Conservation (phyloP, 176 grass and related monocot species). For the Saccharum spontaneum region DNA sequence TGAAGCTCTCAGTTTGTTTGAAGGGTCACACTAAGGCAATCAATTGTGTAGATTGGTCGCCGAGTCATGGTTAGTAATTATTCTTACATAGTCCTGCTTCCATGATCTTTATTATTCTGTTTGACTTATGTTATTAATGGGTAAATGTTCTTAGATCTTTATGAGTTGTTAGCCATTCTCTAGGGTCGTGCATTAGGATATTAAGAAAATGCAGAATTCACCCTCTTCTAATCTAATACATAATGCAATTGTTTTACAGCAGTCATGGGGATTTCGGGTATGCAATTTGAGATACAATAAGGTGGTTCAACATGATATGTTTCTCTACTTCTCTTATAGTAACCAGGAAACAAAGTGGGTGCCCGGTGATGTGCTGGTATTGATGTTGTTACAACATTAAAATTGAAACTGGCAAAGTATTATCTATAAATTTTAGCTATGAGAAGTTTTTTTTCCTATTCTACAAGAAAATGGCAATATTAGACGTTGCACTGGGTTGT, state of each 20-base stretch:
- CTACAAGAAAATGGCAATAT: background rate
- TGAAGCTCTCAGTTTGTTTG: conserved; percentile 56
- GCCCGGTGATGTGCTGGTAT: background rate
- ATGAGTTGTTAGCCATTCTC: background rate
- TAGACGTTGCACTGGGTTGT: background rate
- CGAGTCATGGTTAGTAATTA: conserved; percentile 59
- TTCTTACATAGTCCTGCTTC: conserved; percentile 24
- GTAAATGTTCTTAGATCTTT: background rate
- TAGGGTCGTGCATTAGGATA: background rate
- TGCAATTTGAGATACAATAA: background rate
- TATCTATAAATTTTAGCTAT: background rate
- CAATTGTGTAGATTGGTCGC: conserved; percentile 80
- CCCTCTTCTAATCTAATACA: background rate
- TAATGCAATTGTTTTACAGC: background rate
- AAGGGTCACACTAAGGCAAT: conserved; percentile 60
- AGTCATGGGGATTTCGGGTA: background rate
- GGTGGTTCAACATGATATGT: background rate
- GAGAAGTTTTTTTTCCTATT: background rate
- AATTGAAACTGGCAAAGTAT: background rate
- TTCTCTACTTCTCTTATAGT: background rate
- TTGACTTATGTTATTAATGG: background rate
- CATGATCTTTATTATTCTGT: background rate
- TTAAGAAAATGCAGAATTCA: background rate
- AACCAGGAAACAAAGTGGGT: background rate
- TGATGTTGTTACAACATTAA: background rate